Evolutionary conservation across 2,329 filamentous ascomycete species (phyloP).

Genomic region (Diplodia mutila): DNA sequence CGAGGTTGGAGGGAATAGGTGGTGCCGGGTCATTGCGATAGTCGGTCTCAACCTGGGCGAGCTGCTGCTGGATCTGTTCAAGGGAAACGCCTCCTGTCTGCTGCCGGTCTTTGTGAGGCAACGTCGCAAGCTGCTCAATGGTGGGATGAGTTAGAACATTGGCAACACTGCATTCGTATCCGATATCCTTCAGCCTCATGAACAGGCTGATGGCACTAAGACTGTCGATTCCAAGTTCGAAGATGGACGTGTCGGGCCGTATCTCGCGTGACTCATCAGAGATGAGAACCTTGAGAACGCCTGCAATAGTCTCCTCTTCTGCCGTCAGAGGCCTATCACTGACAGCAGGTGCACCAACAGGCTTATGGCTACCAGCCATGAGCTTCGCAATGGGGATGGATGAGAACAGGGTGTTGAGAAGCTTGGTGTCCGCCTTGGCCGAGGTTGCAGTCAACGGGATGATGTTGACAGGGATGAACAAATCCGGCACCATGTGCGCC

Average conservation of each 20-base stretch:
- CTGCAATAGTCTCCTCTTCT: constrained; percentile 35
- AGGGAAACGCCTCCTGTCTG: constrained; percentile 6
- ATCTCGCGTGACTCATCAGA: constrained; percentile 30
- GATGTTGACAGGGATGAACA: constrained; percentile 43
- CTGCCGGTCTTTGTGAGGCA: constrained; percentile 28
- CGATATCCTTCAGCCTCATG: constrained; percentile 39
- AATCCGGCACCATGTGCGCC: constrained; percentile 46
- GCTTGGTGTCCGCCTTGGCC: constrained; percentile 41
- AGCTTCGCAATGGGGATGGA: constrained; percentile 34
- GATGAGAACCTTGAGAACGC: constrained; percentile 33
- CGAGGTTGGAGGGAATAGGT: constrained; percentile 24
- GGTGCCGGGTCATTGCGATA: constrained; percentile 30
- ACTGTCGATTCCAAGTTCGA: constrained; percentile 46
- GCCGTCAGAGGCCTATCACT: constrained; percentile 28
- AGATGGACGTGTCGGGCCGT: constrained; percentile 38
- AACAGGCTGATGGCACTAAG: constrained; percentile 44
- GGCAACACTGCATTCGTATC: constrained; percentile 41
- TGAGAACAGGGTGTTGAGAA: constrained; percentile 35
- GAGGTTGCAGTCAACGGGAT: constrained; percentile 43
- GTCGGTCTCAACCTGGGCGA: constrained; percentile 31
- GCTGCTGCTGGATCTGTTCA: constrained; percentile 19
- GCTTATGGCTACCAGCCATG: constrained; percentile 17
- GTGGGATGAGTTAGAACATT: constrained; percentile 41
- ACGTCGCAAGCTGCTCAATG: constrained; percentile 39
- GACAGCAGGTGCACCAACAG: neutral